Base-by-base conservation (phyloP, 73 alveolate species). In the Blepharisma stoltei region DNA sequence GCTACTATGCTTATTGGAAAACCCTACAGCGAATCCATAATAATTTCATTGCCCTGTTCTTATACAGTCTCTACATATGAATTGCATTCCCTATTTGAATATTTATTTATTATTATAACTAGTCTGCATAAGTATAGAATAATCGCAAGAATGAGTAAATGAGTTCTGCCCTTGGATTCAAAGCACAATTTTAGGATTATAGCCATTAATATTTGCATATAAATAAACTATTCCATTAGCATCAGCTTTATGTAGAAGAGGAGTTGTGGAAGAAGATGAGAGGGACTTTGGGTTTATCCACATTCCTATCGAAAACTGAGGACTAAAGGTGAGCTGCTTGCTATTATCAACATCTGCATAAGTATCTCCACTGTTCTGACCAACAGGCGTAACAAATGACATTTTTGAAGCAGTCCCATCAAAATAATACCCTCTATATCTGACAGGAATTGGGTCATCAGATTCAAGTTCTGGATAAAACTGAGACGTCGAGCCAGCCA, bases 371-470 rank as follows among this genome's bases (percentile, higher is more conserved):
- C n/a, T n/a, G n/a, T n/a, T n/a, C n/a, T n/a, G n/a, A n/a, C n/a
- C n/a, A n/a, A n/a, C n/a, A n/a, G n/a, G n/a, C n/a, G n/a, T n/a
- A 55, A 55, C 71, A 55, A 55, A 55, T 14, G 7, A 7, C 71
- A 55, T 9, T 7, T 55, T 7, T 7, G 20, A 7, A 55, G 20
- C 18, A 55, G 41, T 21, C 18, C 71, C 71, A 55, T 55, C 43
- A 55, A 55, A 55, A 20, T 21, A 14, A 55, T 55, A 55, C 25
- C 71, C 71, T 55, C 71, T 7, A 14, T 8, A 7, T 9, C 18
- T 8, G 20, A 37, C 43, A 14, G 71, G 44, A 55, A 14, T 6
- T 7, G 71, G 71, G 71, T 55, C 71, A 55, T 55, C 43, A 55
- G 20, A 9, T 55, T 55, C 71, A 55, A 7, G 18, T 7, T 8